Evolutionary conservation across 1,139 yeast species (phyloP), one percentile per base, ranked within the genome.

Genomic region (Blastobotrys malaysiensis): DNA sequence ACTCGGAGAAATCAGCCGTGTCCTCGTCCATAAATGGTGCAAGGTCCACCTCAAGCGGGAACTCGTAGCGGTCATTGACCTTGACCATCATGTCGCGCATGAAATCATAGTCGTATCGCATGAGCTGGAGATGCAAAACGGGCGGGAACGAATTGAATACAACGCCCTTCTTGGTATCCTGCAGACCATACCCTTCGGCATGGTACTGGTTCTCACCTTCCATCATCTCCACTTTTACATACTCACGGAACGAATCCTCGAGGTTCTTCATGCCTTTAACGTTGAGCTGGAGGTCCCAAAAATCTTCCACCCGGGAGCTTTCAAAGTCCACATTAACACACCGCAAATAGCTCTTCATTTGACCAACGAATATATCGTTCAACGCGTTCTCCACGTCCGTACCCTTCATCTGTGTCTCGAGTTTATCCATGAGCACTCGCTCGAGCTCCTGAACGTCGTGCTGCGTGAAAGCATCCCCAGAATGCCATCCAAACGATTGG

Each of bases 371-470:
- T 5, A 91, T 79, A 57, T 88, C 86, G 65, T 83, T 88, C 55
- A 93, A 73, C 49, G 82, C 80, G 43, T 88, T 88, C 39, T 90
- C 97, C 24, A 89, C 93, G 0, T 77, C 74, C 0, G 97, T 86
- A 5, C 90, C 93, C 67, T 90, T 90, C 98, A 93, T 91, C 52
- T 89, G 88, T 5, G 84, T 78, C 70, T 95, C 99, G 52, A 93
- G 77, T 63, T 86, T 84, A 69, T 93, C 99, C 97, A 95, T 93
- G 67, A 93, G 77, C 45, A 95, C 91, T 64, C 99, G 84, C 68
- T 91, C 90, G 69, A 95, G 78, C 69, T 93, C 99, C 69, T 95
- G 99, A 14, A 93, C 97, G 68, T 93, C 99, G 70, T 93, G 99
- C 70, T 93, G 99, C 6, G 96, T 88, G 69, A 93, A 95, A 0